phyloP scores from a whole-genome alignment of 495 filamentous ascomycete species.

The Tetracladium marchalianum region DNA sequence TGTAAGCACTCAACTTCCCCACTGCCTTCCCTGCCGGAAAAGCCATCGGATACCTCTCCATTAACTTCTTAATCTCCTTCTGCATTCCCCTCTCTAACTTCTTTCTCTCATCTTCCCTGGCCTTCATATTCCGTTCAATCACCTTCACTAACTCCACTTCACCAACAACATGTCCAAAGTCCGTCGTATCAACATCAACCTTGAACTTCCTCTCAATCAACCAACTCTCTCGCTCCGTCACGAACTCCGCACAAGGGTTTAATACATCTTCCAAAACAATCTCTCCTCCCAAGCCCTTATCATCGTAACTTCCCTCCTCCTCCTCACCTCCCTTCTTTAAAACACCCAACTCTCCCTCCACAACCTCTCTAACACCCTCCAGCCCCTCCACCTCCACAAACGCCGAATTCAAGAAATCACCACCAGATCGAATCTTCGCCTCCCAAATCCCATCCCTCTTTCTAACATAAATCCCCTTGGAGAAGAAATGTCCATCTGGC shows the following conservation, averaged over 20 bases:
- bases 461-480: constrained; percentile 23
- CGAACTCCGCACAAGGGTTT: constrained; percentile 20
- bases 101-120: constrained; percentile 15
- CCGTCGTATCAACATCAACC: constrained; percentile 23
- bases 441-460: constrained; percentile 22
- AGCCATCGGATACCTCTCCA: constrained; percentile 28
- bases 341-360: neutral
- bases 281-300: no score
- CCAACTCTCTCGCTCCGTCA: constrained; percentile 22
- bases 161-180: constrained; percentile 29
- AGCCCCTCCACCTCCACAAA: constrained; percentile 21
- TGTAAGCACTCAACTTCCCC: constrained; percentile 28
- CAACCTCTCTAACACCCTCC: constrained; percentile 1
- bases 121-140: neutral
- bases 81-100: constrained; percentile 23
- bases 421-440: constrained; percentile 20
- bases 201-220: constrained; percentile 25
- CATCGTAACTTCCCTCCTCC: no score
- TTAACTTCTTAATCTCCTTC: constrained; percentile 24
- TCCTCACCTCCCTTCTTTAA: neutral
- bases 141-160: constrained; percentile 26
- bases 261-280: constrained; percentile 12
- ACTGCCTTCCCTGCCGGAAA: constrained; percentile 22
- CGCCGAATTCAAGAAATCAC: constrained; percentile 19
- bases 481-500: constrained; percentile 13